phyloP scores from a whole-genome alignment of 352 stramenopile genomes.

The Phytopythium chamaehyphon region DNA sequence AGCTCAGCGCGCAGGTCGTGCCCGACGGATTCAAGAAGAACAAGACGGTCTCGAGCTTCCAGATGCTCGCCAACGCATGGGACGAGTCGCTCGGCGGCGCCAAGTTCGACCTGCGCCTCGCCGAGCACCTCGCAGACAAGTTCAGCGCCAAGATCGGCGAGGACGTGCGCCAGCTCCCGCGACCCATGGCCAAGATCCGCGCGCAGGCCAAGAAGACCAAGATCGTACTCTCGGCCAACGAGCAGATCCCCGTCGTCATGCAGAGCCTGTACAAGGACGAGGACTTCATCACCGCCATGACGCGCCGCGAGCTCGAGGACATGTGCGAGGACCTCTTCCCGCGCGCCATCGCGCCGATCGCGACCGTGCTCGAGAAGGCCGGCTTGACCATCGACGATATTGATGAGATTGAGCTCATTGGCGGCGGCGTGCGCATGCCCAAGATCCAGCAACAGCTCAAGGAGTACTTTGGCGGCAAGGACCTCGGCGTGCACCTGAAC shows the following conservation, averaged over 20 bases:
- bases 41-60: constrained; percentile 89
- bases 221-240: constrained; percentile 96
- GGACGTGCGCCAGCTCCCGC: constrained; percentile 87
- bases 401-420: constrained; percentile 95
- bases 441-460: constrained; percentile 91
- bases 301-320: constrained; percentile 90
- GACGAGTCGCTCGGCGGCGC: constrained; percentile 90
- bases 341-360: constrained; percentile 81
- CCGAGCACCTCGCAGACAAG: constrained; percentile 91
- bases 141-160: constrained; percentile 92
- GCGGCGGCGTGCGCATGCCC: constrained; percentile 94
- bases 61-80: constrained; percentile 93
- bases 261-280: constrained; percentile 93
- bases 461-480: constrained; percentile 68
- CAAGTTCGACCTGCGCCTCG: constrained; percentile 91
- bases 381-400: constrained; percentile 92
- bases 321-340: constrained; percentile 87
- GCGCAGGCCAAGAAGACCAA: constrained; percentile 96
- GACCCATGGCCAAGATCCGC: constrained; percentile 94
- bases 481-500: constrained; percentile 97
- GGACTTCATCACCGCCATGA: constrained; percentile 91
- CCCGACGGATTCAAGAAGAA: constrained; percentile 90
- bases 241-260: constrained; percentile 94
- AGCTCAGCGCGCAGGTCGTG: constrained; percentile 82
- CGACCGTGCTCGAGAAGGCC: constrained; percentile 81